Evolutionary conservation across 495 filamentous ascomycete genomes (phyloP), one percentile per base, ranked within the genome.

Genomic region (Penicillium herquei): DNA sequence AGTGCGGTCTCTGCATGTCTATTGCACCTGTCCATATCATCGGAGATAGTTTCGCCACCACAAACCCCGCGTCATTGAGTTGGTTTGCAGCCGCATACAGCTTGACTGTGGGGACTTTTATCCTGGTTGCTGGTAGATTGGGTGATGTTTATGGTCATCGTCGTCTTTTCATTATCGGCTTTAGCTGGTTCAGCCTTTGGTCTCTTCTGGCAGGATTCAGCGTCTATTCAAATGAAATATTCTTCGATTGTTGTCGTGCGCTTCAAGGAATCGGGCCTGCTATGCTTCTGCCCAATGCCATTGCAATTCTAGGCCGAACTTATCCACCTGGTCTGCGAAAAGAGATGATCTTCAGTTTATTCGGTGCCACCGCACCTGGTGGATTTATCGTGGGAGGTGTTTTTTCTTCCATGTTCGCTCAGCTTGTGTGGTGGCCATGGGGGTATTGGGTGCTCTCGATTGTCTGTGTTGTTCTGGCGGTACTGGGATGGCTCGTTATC

Each of bases 101-200:
- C 18, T 52, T 84, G 10, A 87, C 82, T 0, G 77, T 87, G 6
- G 84, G 86, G 7, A 83, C 82, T 1, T 88, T 87, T 54, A 84
- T 89, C 49, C 68, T 89, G 10, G 76, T 84, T 6, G 78, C 83
- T 4, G 84, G 86, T 6, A 75, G 86, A 11, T 67, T 88, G 3
- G 87, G 87, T 0, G 87, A 89, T 49, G 70, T 83, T 4, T 83
- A 80, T 54, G 87, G 87, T 11, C 80, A 87, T 63, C 83, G 84
- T 47, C 68, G 71, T 1, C 65, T 89, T 60, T 85, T 89, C 47
- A 66, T 84, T 11, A 54, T 76, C 16, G 87, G 85, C 0, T 86
- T 79, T 55, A 44, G 74, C n/a, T 89, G 85, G 86, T 82, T 84
- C 43, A 68, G 74, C 1, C 41, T 84, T 14, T 89, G 84, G 84